A percentile compares a stretch with the other conserved stretches of the same genome.
phyloP scores from a whole-genome alignment of 306 rosid species.

The Ammopiptanthus mongolicus region DNA sequence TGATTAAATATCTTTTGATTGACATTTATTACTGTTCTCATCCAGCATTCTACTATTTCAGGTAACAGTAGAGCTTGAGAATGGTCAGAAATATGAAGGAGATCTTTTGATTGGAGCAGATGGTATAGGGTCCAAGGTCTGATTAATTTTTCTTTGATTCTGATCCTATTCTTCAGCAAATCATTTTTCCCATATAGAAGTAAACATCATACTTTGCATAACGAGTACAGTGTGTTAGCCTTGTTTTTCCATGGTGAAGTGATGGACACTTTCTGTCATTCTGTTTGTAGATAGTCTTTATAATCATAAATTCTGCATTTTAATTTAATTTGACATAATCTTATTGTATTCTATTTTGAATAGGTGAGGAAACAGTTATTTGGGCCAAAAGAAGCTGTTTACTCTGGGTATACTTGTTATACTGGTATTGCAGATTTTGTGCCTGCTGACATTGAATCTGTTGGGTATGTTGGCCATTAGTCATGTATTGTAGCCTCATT shows the following conservation, averaged over 20 bases:
- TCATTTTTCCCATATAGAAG: neutral
- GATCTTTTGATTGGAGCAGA: slow-evolving; percentile 96
- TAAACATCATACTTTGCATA: neutral
- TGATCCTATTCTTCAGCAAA: neutral
- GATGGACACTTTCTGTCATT: neutral
- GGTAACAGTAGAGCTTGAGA: slow-evolving; percentile 80
- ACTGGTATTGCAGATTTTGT: slow-evolving; percentile 95
- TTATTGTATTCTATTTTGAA: slow-evolving; percentile 18
- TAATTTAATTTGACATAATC: neutral
- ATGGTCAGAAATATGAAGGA: slow-evolving; percentile 76
- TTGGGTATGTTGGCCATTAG: slow-evolving; percentile 49
- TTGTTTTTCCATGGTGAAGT: neutral
- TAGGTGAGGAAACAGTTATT: slow-evolving; percentile 82
- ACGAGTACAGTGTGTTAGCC: neutral
- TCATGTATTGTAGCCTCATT: neutral
- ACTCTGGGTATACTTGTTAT: slow-evolving; percentile 94
- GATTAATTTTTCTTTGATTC: neutral
- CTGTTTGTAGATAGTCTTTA: neutral
- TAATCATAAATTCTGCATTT: neutral
- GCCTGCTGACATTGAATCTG: slow-evolving; percentile 81
- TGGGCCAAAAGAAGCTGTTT: slow-evolving; percentile 59
- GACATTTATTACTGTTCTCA: slow-evolving; percentile 32
- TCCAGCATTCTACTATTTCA: slow-evolving; percentile 24
- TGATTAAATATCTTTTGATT: neutral
- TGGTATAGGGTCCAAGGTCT: slow-evolving; percentile 96